Evolutionary conservation across 352 stramenopile genomes (phyloP), one percentile per base, ranked within the genome.

Genomic region (Globisporangium uncinulatum): DNA sequence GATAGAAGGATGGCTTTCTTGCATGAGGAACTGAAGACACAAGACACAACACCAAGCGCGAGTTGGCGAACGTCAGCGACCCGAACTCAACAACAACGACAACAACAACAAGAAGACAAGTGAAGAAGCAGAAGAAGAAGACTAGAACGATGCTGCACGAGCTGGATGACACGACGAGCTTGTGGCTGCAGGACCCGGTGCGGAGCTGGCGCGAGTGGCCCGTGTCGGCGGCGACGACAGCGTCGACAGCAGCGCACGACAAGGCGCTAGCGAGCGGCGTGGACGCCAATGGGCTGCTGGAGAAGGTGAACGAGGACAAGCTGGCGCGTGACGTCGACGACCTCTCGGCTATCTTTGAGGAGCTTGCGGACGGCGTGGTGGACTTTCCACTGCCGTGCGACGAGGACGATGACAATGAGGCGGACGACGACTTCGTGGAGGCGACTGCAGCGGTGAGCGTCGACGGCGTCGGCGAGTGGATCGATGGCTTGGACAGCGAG

Each of bases 1-100:
- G 73, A 83, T 88, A 83, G 78, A 71, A 91, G 71, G 68, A 91
- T 91, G 80, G 78, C 81, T 83, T 79, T 80, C 80, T 76, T 66
- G 62, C 74, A 87, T 88, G 76, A 86, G 72, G 59, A 83, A 79
- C 68, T 85, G 62, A 87, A 86, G 58, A 67, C 69, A 79, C 63
- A 87, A 83, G 67, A 84, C 67, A 73, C 52, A 57, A 44, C 39
- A 51, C 48, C 39, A 56, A 59, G 59, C 41, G 47, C 42, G 51
- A 61, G 46, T 20, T 46, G 20, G 46, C 59, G 54, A 44, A n/a
- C 45, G 44, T 57, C 52, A 54, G 24, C 24, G 24, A 47, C 44
- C 41, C 29, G 52, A 59, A 34, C 69, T 65, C 46, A 62, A 62
- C 42, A 72, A 59, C 13, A 70, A 71, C 6, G 17, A 47, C 42